phyloP scores from a whole-genome alignment of 148 eudicot genomes.

The Pharnaceum exiguum region DNA sequence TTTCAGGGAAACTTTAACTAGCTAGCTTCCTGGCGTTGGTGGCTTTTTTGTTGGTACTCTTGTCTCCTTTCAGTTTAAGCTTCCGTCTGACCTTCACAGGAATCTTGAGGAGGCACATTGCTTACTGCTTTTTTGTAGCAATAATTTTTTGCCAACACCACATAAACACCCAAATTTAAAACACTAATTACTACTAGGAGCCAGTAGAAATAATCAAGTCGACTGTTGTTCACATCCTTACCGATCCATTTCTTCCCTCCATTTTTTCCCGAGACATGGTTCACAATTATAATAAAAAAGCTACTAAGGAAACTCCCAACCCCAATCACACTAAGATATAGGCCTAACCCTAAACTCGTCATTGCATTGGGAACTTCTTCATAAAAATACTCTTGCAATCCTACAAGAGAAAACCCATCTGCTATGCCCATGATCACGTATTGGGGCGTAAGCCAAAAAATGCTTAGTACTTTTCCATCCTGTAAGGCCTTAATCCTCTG shows the following conservation, averaged over 20 bases:
- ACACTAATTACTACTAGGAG: constrained; percentile 26
- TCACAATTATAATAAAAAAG: constrained; percentile 33
- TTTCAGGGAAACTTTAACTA: too few species aligned
- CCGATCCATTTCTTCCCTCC: constrained; percentile 49
- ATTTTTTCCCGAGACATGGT: constrained; percentile 25
- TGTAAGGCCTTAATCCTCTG: constrained; percentile 24
- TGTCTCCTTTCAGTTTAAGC: too few species aligned
- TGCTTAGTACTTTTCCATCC: constrained; percentile 28
- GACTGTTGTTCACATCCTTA: constrained; percentile 39
- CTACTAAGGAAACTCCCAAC: constrained; percentile 45
- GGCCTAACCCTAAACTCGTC: constrained; percentile 60
- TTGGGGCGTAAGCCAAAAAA: constrained; percentile 63
- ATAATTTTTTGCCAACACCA: constrained; percentile 28
- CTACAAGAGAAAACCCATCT: constrained; percentile 57
- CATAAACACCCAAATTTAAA: constrained; percentile 25
- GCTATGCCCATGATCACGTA: constrained; percentile 49
- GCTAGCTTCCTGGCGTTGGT: too few species aligned
- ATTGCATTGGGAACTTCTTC: constrained; percentile 70
- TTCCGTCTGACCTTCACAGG: background rate
- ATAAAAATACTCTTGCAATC: constrained; percentile 70
- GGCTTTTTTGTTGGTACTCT: too few species aligned
- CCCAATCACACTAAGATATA: constrained; percentile 54
- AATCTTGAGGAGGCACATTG: constrained; percentile 4
- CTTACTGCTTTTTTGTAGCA: constrained; percentile 34
- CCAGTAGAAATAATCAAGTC: constrained; percentile 41